Evolutionary conservation across 345 rosid species (phyloP), one percentile per base, ranked within the genome.

Genomic region (Salix suchowensis): DNA sequence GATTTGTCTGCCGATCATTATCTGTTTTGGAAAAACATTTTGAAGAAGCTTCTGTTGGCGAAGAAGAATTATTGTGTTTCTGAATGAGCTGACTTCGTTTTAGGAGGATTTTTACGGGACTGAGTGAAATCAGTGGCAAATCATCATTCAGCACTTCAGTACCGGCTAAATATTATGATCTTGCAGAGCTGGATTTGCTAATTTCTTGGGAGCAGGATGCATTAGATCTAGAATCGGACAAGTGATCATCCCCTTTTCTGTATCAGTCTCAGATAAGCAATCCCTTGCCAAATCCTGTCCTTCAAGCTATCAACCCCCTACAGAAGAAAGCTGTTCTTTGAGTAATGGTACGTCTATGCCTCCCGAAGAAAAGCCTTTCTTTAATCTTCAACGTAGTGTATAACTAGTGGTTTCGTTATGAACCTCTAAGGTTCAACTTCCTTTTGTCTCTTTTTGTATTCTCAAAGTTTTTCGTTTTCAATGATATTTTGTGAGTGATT

Each of bases 211-310:
- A 82, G 82, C 72, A 70, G 68, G 81, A 73, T 76, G 81, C 81
- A 79, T 68, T 76, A 76, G 84, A 67, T 85, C 68, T 82, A 80
- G 77, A 73, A 79, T 82, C 88, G 54, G 86, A 84, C 71, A 75
- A 76, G 78, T 80, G 73, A 74, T 78, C 87, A 75, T 84, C 89
- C 72, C 82, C 94, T 81, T 91, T 3, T 32, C 98, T 37, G 98
- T 89, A 75, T 96, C 97, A 52, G 97, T 93, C 82, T 96, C 99
- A 75, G 93, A 87, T 86, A 94, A 93, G 84, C 85, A 85, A 72
- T 91, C 97, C 37, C 40, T 76, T 60, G 82, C 76, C 66, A 73
- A 74, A 78, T 74, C 77, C 37, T 85, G 67, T 21, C 13, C 71
- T 70, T 87, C 89, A 66, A 77, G 83, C 81, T 87, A 34, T 34